Base-by-base conservation (phyloP, 139 green algal genomes). In the Desmodesmus armatus region DNA sequence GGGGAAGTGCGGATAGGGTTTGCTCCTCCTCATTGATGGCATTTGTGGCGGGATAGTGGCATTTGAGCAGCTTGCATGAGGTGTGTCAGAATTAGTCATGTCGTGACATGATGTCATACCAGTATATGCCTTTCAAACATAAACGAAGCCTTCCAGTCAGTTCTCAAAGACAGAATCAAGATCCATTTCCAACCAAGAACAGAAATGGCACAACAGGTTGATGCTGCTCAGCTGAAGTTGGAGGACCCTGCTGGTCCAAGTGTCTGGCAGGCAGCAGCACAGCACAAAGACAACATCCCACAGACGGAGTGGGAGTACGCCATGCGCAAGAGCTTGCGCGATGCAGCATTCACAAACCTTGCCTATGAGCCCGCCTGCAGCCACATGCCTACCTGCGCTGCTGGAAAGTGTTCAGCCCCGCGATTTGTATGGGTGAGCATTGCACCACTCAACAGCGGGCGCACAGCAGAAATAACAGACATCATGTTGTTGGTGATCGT, bases 271-370 rank as follows among this genome's bases (percentile, higher is more conserved):
- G 63, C 39, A 58, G 58, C 58, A 35, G 58, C 43, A 74, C 39
- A 53, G 35, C n/a, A 47, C 27, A 72, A 83, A 43, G 53, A 11
- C 39, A 27, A 83, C 25, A 62, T 96, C 19, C 93, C 93, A 3
- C 91, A 94, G 2, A 91, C 96, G 63, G 91, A 89, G 0, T 95
- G 92, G 90, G 93, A 96, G 72, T 94, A 94, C 66, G 88, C 95
- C 27, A 92, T 94, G 40, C 70, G 93, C 2, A 95, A 93, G 78
- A 58, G 82, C 2, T 76, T 93, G 41, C 94, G 95, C 80, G 93
- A 95, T 62, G 91, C 93, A 5, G 93, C 92, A 1, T 95, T 94
- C 89, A 93, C 94, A 43, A 93, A 88, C 15, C 63, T 95, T 80
- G 85, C 89, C 31, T 96, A 95, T 62, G 89, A 91, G n/a, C 93